Evolutionary conservation across 2,329 filamentous ascomycete species (phyloP), one percentile per base, ranked within the genome.

Genomic region (Zalaria obscura): DNA sequence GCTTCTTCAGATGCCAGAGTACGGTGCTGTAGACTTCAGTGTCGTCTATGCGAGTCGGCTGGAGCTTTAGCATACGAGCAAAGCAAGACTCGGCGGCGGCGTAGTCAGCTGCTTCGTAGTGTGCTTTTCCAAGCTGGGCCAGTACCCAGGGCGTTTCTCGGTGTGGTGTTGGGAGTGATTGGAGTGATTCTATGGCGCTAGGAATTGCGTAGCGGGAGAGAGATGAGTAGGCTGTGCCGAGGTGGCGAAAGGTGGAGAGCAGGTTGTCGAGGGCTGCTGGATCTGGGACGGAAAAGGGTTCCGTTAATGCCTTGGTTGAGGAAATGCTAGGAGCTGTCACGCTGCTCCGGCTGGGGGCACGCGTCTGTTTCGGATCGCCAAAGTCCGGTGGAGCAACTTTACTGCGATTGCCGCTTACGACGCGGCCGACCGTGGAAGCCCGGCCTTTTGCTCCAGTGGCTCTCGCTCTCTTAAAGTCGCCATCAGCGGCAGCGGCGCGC

Each of bases 11-110:
- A 60, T 95, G 88, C 91, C 93, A 98, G n/a, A 98, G 72, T n/a
- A 93, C 81, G 1, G 91, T 98, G 9, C 89, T 96, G 63, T 94
- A 98, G 31, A 96, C 80, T 57, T 98, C 91, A 88, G 96, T 95
- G 55, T 95, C 88, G 56, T 93, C 83, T 36, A 93, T 70, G 3
- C 85, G 78, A 1, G 84, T 83, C 1, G 89, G 89, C 8, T 84
- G 80, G 50, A 91, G 70, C 28, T 80, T 75, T 39, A 86, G 79
- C 49, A 98, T 75, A 42, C 79, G 78, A 44, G 78, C 72, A 59
- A 94, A 98, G 53, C 80, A 83, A 48, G 83, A 85, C 57, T 94
- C 89, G 3, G 91, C 86, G 48, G 94, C 85, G 2, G 70, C 67
- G 56, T 96, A 95, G 49, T 81, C 75, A 6, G 83, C 82, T 57